Percentiles rank a stretch among this genome's conserved stretches.
Conservation (phyloP, 441 rosid genomes). For the Populus trichocarpa region DNA sequence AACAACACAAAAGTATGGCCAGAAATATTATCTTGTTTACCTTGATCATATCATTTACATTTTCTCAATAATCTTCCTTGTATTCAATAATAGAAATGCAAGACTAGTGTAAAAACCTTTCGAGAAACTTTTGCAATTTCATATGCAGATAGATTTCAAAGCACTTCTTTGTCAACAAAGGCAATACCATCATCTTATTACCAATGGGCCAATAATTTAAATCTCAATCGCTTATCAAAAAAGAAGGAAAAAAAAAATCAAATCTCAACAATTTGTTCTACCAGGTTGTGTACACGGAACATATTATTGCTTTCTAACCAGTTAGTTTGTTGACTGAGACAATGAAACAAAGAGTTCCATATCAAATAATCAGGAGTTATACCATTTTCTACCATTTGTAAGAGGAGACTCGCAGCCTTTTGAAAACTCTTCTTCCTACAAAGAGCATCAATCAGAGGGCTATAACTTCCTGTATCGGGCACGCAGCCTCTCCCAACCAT, state of each 20-base stretch:
- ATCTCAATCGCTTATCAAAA: background rate
- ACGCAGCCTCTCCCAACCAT: slow-evolving; percentile 54
- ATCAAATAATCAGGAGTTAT: slow-evolving; percentile 47
- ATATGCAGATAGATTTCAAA: background rate
- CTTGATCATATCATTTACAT: background rate
- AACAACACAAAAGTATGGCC: too few relatives aligned
- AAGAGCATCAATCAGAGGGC: slow-evolving; percentile 39
- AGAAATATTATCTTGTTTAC: background rate
- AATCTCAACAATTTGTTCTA: slow-evolving; percentile 19
- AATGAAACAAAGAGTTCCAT: slow-evolving; percentile 55
- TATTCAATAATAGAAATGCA: background rate
- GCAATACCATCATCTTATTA: background rate
- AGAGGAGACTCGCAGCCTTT: slow-evolving; percentile 39
- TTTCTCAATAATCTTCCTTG: background rate
- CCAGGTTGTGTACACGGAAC: slow-evolving; percentile 16
- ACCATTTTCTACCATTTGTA: slow-evolving; percentile 56
- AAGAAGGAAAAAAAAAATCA: background rate
- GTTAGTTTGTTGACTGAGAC: slow-evolving; percentile 37
- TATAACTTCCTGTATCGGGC: slow-evolving; percentile 46
- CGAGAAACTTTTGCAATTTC: background rate
- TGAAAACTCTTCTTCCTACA: slow-evolving; percentile 42
- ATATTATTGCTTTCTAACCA: slow-evolving; percentile 23
- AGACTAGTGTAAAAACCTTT: background rate
- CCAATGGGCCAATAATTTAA: slow-evolving; percentile 3
- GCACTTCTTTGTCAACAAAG: background rate